Base-by-base conservation (phyloP, 2,329 filamentous ascomycete genomes). In the Trichoderma aggressivum region DNA sequence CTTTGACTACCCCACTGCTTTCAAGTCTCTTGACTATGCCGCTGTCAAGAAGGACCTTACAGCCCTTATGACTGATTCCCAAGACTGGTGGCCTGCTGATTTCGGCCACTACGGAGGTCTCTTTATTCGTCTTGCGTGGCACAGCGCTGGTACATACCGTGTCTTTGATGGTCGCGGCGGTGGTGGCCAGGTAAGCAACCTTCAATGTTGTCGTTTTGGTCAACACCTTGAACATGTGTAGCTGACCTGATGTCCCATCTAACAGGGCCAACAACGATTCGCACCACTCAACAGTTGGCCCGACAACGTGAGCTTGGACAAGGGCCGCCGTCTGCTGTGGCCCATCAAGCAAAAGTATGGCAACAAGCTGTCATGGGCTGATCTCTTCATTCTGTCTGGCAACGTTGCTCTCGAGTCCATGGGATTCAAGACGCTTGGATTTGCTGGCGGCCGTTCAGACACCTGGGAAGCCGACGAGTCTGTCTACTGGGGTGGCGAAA, bases 291-390 rank as follows among this genome's bases (percentile, higher is more conserved):
- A 94, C 87, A 80, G 89, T 84, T 94, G 92, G 92, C 92, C 92
- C 55, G 92, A 94, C 82, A 94, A 94, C 75, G 90, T 89, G 77
- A 90, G 85, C 76, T 87, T 94, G 68, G 92, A 94, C 87, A 94
- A 94, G 87, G 92, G 91, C 36, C 91, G 92, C 70, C 91, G 92
- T 74, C 87, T 94, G 70, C 84, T 94, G 55, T 93, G 91, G 90
- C 92, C 92, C 70, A 89, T 94, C 83, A 94, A 94, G 88, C 91
- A 93, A 76, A 94, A 94, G 86, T 94, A 94, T 75, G 92, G 92
- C 80, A 89, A 89, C 85, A 93, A 92, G 85, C 91, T 94, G 81
- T 94, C 92, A 0, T 94, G 92, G 92, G 90, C 91, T 28, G 92
- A 94, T 78, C 82, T 94, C 72, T 80, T 91, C 62, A 85, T 93